Base-by-base conservation (phyloP, 2,329 filamentous ascomycete species). In the Chrysosporium queenslandicum region DNA sequence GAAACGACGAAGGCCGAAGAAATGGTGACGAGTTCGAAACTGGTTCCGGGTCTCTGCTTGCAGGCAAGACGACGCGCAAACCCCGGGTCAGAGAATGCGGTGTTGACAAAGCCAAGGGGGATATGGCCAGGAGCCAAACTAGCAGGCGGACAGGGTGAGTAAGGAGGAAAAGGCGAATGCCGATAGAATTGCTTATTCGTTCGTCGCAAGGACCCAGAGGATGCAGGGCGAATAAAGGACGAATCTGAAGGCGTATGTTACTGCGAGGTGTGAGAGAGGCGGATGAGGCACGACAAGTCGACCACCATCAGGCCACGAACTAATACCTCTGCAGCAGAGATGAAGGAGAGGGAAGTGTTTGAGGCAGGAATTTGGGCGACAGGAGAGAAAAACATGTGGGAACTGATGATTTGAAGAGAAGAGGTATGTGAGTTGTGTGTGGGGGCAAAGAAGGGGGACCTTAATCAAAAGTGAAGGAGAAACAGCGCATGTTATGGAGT, bases 351-450 rank as follows among this genome's bases (percentile, higher is more conserved):
- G 50, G 50, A 34, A 53, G 51, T n/a, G 45, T 46, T 46, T 46
- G 43, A 29, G 40, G n/a, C 29, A 27, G n/a, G 25, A 7, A 30
- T 32, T 29, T 11, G 23, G 23, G 27, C 45, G 32, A 46, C 23
- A 59, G 55, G 60, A 56, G 46, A 60, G 58, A 56, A 41, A 42
- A 47, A 46, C 39, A 50, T 49, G 34, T 40, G 34, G 46, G 36
- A 41, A 49, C 1, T 32, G 47, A 34, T 50, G 47, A 41, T 50
- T 50, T 50, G 39, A 41, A 50, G 39, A 21, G 7, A 16, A 16
- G n/a, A 14, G 2, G n/a, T 37, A 8, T 46, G 20, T 12, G n/a
- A n/a, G n/a, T n/a, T n/a, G 34, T 34, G 46, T 49, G 46, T 34
- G 46, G 45, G 45, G 30, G 32, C 18, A 39, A 36, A 25, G 12